Evolutionary conservation across 2,329 filamentous ascomycete species (phyloP), one percentile per base, ranked within the genome.

Genomic region (Lachnellula subtilissima): DNA sequence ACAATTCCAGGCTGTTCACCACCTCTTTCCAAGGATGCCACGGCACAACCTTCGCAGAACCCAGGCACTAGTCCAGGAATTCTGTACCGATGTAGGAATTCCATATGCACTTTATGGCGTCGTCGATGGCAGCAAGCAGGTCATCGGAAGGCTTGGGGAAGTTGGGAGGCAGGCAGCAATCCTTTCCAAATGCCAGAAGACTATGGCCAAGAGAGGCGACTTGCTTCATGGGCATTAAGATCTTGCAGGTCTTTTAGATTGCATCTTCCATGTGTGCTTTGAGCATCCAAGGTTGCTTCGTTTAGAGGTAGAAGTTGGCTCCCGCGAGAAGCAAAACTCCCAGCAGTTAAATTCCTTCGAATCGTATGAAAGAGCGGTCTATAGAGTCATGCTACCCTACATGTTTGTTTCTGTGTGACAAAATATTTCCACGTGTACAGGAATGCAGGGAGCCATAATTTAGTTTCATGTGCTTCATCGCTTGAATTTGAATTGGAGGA

Each of bases 1-100:
- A 59, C 91, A 96, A 71, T 96, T 96, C 72, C 91, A 96, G 72
- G 90, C 87, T 7, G 86, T 96, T 51, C 91, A 96, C 68, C 91
- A 96, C 69, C 75, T 96, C 22, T 96, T 86, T 69, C 91, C 91
- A 1, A 82, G 91, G 11, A 84, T 96, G 59, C 91, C 91, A 9
- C 80, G 91, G 43, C 91, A 96, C 71, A 96, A 96, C 70, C 79
- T 96, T 51, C 85, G 91, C 48, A 76, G 76, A 55, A 81, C 87
- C 4, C 91, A 94, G 73, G 84, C 80, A 64, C 76, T 94, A 37
- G 89, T 96, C 9, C 79, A 87, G 65, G 84, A 89, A 47, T 96
- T 95, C 67, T 96, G 91, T 66, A 76, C 83, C 48, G 91, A 95
- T 25, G 89, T 90, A 0, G 85, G 83, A 15, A 89, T 96, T 55